Evolutionary conservation across 1,139 yeast species (phyloP).

Genomic region (Kurtzmaniella quercitrusa): DNA sequence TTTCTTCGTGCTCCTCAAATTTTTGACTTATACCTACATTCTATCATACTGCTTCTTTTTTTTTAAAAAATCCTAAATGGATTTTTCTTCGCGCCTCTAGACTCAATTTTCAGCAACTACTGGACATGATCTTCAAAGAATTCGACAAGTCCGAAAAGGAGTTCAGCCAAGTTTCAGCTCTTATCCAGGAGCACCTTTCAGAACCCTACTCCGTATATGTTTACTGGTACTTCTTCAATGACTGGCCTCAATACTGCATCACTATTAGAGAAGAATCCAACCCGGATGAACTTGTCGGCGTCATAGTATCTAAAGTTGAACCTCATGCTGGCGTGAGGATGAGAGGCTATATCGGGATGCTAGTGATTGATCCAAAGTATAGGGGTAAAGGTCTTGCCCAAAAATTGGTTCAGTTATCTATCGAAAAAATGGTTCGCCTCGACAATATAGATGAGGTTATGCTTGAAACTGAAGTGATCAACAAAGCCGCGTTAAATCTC

Average conservation of each 20-base stretch:
- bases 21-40: too few relatives aligned
- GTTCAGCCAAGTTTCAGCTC: constrained; percentile 26
- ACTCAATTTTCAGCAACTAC: background rate
- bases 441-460: constrained; percentile 79
- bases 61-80: background rate
- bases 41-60: too few relatives aligned
- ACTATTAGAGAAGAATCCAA: constrained; percentile 23
- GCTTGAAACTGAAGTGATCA: constrained; percentile 87
- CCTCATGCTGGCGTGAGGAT: constrained; percentile 65
- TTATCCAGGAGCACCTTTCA: constrained; percentile 35
- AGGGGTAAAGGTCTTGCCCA: constrained; percentile 84
- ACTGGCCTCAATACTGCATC: constrained; percentile 46
- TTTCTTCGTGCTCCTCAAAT: too few relatives aligned
- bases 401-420: constrained; percentile 56
- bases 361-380: constrained; percentile 70
- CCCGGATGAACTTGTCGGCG: constrained; percentile 51
- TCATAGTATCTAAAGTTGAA: constrained; percentile 81
- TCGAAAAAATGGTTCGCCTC: constrained; percentile 59
- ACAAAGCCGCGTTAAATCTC: constrained; percentile 67
- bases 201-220: constrained; percentile 49
- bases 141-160: constrained; percentile 19
- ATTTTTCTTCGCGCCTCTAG: background rate
- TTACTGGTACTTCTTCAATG: constrained; percentile 45
- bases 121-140: constrained; percentile 5
- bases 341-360: constrained; percentile 95